A percentile compares a stretch with the other conserved stretches of the same genome.
phyloP scores from a whole-genome alignment of 2,329 filamentous ascomycete genomes.

The Ophiostoma populinum region DNA sequence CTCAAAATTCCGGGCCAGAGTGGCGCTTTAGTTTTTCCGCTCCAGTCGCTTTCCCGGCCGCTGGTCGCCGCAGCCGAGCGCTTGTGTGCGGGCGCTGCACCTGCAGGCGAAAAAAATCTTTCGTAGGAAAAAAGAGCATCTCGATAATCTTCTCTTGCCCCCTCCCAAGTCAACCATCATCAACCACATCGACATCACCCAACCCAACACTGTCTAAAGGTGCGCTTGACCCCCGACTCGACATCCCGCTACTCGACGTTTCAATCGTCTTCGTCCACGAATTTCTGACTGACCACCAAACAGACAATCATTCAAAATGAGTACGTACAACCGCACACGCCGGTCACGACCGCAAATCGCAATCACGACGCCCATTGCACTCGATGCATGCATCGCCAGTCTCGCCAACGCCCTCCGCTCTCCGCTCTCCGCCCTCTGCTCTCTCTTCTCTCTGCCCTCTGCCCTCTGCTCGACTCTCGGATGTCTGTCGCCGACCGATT shows the following conservation, averaged over 20 bases:
- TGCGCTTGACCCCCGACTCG: background rate
- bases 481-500: too few relatives aligned
- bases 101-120: slow-evolving; percentile 5
- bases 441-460: too few relatives aligned
- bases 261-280: background rate
- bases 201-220: slow-evolving; percentile 10
- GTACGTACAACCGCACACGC: too few relatives aligned
- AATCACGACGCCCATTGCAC: too few relatives aligned
- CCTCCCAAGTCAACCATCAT: slow-evolving; percentile 2
- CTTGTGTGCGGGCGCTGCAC: slow-evolving; percentile 1
- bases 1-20: slow-evolving; percentile 1
- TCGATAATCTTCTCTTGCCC: slow-evolving; percentile 3
- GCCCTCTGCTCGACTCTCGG: too few relatives aligned
- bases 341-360: too few relatives aligned
- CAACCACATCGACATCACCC: slow-evolving; percentile 7
- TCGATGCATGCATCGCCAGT: too few relatives aligned
- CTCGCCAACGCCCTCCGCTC: too few relatives aligned
- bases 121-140: slow-evolving; percentile 3
- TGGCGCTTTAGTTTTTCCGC: background rate
- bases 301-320: slow-evolving; percentile 33
- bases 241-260: too few relatives aligned
- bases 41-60: background rate
- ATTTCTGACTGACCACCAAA: slow-evolving; percentile 7
- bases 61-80: background rate
- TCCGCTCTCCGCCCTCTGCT: too few relatives aligned